Base-by-base conservation (phyloP, 2,329 filamentous ascomycete species). In the Fusarium multiceps region DNA sequence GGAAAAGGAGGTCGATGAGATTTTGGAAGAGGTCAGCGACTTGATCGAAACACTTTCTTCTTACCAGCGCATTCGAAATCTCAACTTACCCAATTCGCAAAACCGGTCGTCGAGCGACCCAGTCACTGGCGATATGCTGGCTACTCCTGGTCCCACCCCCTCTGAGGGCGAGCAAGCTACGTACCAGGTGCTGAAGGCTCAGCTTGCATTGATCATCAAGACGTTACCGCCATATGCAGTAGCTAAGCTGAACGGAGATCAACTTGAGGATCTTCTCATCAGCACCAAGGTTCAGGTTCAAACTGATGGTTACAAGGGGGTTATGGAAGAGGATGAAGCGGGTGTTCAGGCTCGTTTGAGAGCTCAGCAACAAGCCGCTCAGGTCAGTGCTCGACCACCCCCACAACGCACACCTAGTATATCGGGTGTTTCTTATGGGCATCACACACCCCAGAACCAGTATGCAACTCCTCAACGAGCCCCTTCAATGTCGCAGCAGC, bases 211-310 rank as follows among this genome's bases (percentile, higher is more conserved):
- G 30, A 88, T 97, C 67, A 87, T 97, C 64, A 86, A 91, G 69
- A 89, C 87, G 41, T 82, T 97, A 13, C 94, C 94, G 3, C 94
- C 94, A 2, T 96, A 93, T 76, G 92, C 92, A 2, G 92, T 97
- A 25, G 90, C 94, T 8, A 95, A 96, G 75, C 83, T 97, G 66
- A 91, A 97, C 74, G 93, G 93, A 12, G 92, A 97, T 76, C 92
- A 94, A 78, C 82, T 97, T n/a, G 91, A 90, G 30, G 92, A 94
- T 61, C 83, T 97, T 49, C 90, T 93, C 67, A 91, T 97, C 76
- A 95, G 91, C 80, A 93, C 89, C 47, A 93, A 89, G 76, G 87
- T 97, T 21, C 82, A 93, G 63, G 84, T 97, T 48, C 88, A 92
- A 64, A 89, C 87, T 9, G 89, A 91, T 54, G 89, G 93, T 74